Base-by-base conservation (phyloP, 345 rosid genomes). In the Pelargonium nanum region DNA sequence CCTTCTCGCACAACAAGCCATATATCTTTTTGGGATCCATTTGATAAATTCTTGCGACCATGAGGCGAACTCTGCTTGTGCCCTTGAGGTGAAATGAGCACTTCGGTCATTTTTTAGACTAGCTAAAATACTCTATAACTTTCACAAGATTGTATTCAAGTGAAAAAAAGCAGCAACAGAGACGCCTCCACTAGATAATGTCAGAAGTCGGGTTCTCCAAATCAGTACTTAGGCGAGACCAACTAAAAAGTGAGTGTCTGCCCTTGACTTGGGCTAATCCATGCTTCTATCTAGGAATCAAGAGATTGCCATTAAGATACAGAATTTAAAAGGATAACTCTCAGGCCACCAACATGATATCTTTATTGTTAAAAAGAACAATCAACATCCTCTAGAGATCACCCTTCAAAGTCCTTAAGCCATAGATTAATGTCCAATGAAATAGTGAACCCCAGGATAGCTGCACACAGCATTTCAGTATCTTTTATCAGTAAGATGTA, bases 1-100 rank as follows among this genome's bases (percentile, higher is more conserved):
- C 99, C 99, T 73, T 85, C 90, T 24, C 77, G 74, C 65, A 87
- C 86, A 61, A 80, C 79, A 74, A 77, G 70, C 93, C 97, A 85
- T 66, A 93, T 30, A 84, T 93, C 94, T 70, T 84, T 89, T 55
- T 68, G 82, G 5, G 75, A 59, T 53, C 76, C 75, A 17, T 66
- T 67, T 21, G 72, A 68, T 22, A 71, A 72, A 74, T 57, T 32
- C 61, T 84, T 92, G 21, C 86, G 87, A 63, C 73, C 58, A 45
- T 72, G 60, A 65, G 61, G 96, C 56, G 48, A 51, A 64, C 56
- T 80, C 70, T 66, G 84, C 79, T 83, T 89, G 26, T 77, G 85
- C 28, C 67, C 81, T 73, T 82, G 96, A 58, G 83, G 81, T 68
- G 85, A 83, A 72, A 69, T 65, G 65, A 72, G 61, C 59, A 71